phyloP scores from a whole-genome alignment of 257 asterid species.

The Solanum piurae region DNA sequence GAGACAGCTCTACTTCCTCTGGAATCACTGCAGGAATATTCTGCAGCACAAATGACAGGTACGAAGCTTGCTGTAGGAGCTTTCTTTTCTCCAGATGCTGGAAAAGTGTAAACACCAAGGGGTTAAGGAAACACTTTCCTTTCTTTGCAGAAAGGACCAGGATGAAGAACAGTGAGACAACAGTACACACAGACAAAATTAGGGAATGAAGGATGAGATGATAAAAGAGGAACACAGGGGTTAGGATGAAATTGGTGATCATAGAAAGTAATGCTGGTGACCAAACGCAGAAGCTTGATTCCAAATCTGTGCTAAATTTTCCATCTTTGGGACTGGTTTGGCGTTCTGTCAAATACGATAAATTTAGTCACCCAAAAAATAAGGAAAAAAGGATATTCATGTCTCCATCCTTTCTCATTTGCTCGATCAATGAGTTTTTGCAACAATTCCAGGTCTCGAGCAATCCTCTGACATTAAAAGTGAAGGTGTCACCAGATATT shows the following conservation, averaged over 20 bases:
- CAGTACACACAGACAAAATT: not conserved
- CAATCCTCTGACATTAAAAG: slow-evolving; percentile 49
- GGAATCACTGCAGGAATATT: slow-evolving; percentile 1
- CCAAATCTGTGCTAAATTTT: not conserved
- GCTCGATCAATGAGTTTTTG: slow-evolving; percentile 37
- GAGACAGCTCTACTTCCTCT: not conserved
- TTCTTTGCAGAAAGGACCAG: not conserved
- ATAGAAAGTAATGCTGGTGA: not conserved
- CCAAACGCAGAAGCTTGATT: not conserved
- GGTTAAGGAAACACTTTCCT: not conserved
- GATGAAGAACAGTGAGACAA: not conserved
- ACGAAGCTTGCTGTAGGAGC: not conserved
- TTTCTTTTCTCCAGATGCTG: not conserved
- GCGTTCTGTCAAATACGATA: not conserved
- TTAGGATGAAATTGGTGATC: not conserved
- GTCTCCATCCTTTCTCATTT: slow-evolving; percentile 83
- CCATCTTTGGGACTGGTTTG: not conserved
- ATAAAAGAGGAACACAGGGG: not conserved
- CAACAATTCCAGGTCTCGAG: slow-evolving; percentile 44
- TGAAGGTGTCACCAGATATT: not conserved
- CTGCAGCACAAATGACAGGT: not conserved
- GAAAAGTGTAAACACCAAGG: not conserved
- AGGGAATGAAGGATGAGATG: not conserved
- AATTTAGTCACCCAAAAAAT: not conserved
- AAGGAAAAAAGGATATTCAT: slow-evolving; percentile 59